These are phyloP conservation scores for Gleditsia sinensis DNA, from an alignment of 306 rosid species.

Conservation along the genomic window DNA sequence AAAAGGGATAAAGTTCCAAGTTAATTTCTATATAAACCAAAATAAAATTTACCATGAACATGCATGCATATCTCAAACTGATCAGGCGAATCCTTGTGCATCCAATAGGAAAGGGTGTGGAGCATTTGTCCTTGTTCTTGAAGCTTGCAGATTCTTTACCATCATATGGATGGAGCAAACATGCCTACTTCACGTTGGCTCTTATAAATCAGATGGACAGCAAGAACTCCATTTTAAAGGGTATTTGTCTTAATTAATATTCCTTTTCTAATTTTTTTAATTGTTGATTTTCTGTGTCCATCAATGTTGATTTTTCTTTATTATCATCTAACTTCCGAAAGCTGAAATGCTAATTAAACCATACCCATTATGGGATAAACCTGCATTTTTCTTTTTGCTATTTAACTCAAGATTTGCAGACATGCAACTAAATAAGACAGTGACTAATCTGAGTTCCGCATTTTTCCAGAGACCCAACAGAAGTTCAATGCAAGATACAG, in stretches of 20 bases:
- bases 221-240: not conserved
- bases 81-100: slow-evolving; percentile 28
- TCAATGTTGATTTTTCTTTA: no score
- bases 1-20: no score
- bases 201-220: not conserved
- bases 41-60: not conserved
- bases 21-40: not conserved
- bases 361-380: no score
- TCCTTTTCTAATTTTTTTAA: not conserved
- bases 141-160: not conserved
- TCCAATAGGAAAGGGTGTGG: slow-evolving; percentile 19
- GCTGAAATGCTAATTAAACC: no score
- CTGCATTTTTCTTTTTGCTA: no score
- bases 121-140: slow-evolving; percentile 5
- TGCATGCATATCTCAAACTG: not conserved
- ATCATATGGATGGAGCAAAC: not conserved
- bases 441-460: no score
- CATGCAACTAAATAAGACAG: no score
- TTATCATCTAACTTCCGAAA: no score
- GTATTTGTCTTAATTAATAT: not conserved
- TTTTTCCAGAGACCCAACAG: slow-evolving; percentile 60
- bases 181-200: slow-evolving; percentile 5
- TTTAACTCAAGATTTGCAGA: no score
- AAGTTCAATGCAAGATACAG: slow-evolving; percentile 67
- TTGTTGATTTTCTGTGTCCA: not conserved